These are phyloP conservation scores for Rhizopogon vulgaris DNA, from an alignment of 768 basidiomycete genomes.

Conservation along the genomic window DNA sequence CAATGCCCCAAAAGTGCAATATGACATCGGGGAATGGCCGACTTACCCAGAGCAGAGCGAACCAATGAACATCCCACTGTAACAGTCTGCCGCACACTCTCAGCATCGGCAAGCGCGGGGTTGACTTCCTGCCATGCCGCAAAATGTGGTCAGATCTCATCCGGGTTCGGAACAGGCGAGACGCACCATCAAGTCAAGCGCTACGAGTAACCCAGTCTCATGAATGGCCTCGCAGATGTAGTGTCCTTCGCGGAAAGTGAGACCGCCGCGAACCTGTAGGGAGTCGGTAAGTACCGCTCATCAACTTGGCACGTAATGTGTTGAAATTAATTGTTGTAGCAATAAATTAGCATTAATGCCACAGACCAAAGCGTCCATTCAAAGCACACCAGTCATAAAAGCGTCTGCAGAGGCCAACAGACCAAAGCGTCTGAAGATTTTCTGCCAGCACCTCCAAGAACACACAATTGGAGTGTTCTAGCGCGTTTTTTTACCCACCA, in stretches of 20 bases:
- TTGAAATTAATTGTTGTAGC: neutral
- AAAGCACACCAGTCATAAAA: neutral
- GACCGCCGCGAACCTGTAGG: conserved; percentile 77
- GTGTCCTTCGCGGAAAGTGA: conserved; percentile 98
- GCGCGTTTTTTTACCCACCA: neutral
- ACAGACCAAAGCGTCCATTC: too few species aligned
- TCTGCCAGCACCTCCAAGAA: too few species aligned
- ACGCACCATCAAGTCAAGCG: conserved; percentile 87
- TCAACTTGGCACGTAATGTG: conserved; percentile 5
- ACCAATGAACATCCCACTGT: conserved; percentile 85
- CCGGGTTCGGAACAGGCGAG: too few species aligned
- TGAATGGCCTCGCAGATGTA: conserved; percentile 91
- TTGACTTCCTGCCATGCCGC: conserved; percentile 74
- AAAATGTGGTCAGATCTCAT: neutral
- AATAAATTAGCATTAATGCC: neutral
- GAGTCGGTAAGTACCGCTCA: neutral
- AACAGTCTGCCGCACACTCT: conserved; percentile 80
- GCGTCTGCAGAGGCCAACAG: too few species aligned
- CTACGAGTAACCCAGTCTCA: conserved; percentile 90
- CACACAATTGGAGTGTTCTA: neutral
- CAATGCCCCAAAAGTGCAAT: neutral
- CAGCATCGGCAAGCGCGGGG: conserved; percentile 77
- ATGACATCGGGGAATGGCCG: neutral
- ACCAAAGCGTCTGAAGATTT: too few species aligned
- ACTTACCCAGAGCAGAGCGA: conserved; percentile 73